Evolutionary conservation across 2,329 filamentous ascomycete species (phyloP).

Genomic region (Monilinia polystroma): DNA sequence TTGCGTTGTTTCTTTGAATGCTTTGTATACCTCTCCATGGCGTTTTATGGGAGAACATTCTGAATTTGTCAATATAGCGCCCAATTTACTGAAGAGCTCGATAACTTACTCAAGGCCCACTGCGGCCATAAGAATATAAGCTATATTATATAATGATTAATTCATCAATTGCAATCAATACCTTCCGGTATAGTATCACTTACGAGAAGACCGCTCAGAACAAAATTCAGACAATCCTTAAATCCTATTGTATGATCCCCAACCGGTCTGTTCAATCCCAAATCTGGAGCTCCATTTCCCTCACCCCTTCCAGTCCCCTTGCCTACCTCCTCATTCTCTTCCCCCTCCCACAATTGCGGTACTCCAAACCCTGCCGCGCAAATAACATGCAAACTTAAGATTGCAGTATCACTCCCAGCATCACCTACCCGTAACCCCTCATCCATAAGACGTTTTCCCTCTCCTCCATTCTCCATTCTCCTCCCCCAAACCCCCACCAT

Average conservation of each 20-base stretch:
- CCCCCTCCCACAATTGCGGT: conserved; percentile 43
- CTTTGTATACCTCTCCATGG: conserved; percentile 44
- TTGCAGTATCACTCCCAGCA: conserved; percentile 48
- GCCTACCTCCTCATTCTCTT: conserved; percentile 21
- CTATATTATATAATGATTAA: neutral
- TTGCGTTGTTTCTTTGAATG: conserved; percentile 48
- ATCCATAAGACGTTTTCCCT: neutral
- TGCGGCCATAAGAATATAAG: conserved; percentile 42
- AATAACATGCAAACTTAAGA: conserved; percentile 53
- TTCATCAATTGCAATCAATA: neutral
- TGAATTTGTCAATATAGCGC: conserved; percentile 13
- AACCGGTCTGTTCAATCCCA: conserved; percentile 4
- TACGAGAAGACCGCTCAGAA: conserved; percentile 47
- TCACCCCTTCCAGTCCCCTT: neutral
- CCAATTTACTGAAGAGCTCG: neutral
- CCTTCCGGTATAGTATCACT: neutral
- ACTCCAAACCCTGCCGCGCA: conserved; percentile 52
- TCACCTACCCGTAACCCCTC: conserved; percentile 42
- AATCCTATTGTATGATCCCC: conserved; percentile 46
- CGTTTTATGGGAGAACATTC: conserved; percentile 43
- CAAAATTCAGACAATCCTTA: conserved; percentile 48
- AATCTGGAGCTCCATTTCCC: neutral
- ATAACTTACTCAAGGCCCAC: conserved; percentile 44
- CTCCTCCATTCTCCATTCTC: conserved; percentile 46
- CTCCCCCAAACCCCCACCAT: conserved; percentile 49